phyloP scores from a whole-genome alignment of 176 grass and related monocot genomes.

The Pontederia paniculata region DNA sequence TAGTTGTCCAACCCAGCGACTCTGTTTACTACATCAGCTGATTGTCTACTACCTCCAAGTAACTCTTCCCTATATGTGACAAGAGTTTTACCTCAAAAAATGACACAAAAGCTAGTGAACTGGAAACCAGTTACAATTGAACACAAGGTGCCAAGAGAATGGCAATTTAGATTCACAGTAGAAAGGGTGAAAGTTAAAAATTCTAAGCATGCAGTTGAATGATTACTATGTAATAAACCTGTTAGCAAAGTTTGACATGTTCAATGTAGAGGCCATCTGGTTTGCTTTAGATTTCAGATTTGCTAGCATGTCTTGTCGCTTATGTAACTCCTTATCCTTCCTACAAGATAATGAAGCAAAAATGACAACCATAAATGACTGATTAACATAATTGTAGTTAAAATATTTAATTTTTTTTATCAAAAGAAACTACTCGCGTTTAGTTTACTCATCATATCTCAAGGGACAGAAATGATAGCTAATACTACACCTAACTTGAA shows the following conservation, averaged over 20 bases:
- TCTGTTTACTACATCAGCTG: slow-evolving; percentile 32
- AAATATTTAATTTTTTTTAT: too few species aligned
- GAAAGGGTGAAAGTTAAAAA: background rate
- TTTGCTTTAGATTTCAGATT: slow-evolving; percentile 44
- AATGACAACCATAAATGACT: too few species aligned
- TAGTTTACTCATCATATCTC: too few species aligned
- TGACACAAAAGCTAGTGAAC: background rate
- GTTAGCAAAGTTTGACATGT: slow-evolving; percentile 29
- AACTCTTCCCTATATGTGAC: slow-evolving; percentile 29
- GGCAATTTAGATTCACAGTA: background rate
- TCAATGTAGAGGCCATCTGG: slow-evolving; percentile 32
- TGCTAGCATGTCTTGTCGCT: slow-evolving; percentile 49
- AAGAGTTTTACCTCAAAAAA: background rate
- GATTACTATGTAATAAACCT: slow-evolving; percentile 23
- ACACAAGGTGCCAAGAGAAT: background rate
- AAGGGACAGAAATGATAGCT: too few species aligned
- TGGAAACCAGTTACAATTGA: background rate
- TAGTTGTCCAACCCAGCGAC: slow-evolving; percentile 38
- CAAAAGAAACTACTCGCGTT: too few species aligned
- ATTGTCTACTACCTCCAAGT: slow-evolving; percentile 27
- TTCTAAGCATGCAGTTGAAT: background rate
- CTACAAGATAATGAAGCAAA: slow-evolving; percentile 22
- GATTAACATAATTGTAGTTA: too few species aligned
- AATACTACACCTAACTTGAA: too few species aligned
- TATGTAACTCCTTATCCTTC: slow-evolving; percentile 42